Percentiles rank a stretch among this genome's conserved stretches.
Evolutionary conservation across 805 yeast genomes (phyloP).

Genomic region (Candida alai): DNA sequence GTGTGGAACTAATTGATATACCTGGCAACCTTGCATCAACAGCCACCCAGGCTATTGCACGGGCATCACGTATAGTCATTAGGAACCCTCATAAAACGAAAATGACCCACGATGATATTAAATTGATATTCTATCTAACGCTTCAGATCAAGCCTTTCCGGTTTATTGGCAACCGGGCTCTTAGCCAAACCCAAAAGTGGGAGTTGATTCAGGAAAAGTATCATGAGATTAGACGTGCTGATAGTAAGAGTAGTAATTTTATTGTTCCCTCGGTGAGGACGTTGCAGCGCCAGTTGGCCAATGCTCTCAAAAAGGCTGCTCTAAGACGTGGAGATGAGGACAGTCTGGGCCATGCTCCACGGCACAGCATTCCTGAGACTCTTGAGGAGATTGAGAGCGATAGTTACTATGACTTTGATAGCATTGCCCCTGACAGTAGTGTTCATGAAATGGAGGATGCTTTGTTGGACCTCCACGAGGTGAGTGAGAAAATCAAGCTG

Average conservation of each 20-base stretch:
- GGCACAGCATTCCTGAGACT: conserved; percentile 9
- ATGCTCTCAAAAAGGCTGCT: conserved; percentile 28
- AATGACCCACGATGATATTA: conserved; percentile 24
- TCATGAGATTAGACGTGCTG: conserved; percentile 14
- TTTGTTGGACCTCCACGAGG: conserved; percentile 23
- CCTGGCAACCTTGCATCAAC: conserved; percentile 3
- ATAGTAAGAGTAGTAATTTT: conserved; percentile 7
- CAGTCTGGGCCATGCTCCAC: conserved; percentile 9
- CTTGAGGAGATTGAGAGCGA: conserved; percentile 9
- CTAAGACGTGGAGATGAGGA: conserved; percentile 6
- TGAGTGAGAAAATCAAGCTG: conserved; percentile 28
- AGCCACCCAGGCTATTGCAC: conserved; percentile 8
- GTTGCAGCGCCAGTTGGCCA: conserved; percentile 31
- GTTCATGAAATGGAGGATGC: conserved; percentile 27
- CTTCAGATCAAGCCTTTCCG: conserved; percentile 32
- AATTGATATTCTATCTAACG: conserved; percentile 27
- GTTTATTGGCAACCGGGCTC: conserved; percentile 31
- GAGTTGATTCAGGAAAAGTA: conserved; percentile 26
- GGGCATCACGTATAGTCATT: conserved; percentile 4
- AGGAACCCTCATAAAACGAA: conserved; percentile 19
- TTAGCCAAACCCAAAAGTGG: conserved; percentile 35
- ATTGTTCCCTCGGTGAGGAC: conserved; percentile 35
- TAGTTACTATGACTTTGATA: conserved; percentile 11
- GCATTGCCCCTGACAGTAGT: conserved; percentile 16
- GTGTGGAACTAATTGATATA: not conserved